These are phyloP conservation scores for Verticillium tricorpus DNA, from an alignment of 2,329 filamentous ascomycete species.

Conservation along the genomic window DNA sequence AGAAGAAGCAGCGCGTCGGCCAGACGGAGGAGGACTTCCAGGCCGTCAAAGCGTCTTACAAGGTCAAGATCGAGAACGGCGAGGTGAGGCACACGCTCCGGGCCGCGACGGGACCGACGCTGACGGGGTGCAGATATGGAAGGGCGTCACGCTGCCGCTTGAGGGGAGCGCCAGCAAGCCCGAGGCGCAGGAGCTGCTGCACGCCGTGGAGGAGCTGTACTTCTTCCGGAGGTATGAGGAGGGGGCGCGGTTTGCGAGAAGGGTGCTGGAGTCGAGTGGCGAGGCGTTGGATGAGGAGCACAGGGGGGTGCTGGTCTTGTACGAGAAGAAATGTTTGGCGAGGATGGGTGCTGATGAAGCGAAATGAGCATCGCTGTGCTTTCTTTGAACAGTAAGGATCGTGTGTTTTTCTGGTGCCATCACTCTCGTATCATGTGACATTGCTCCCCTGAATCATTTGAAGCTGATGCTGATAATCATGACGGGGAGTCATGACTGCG, in stretches of 20 bases:
- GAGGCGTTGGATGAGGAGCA: conserved; percentile 39
- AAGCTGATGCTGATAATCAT: too few relatives aligned
- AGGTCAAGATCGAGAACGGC: conserved; percentile 48
- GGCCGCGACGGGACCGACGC: neutral
- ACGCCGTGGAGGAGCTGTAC: conserved; percentile 55
- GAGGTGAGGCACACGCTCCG: conserved; percentile 34
- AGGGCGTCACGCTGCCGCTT: conserved; percentile 37
- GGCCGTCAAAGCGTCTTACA: conserved; percentile 38
- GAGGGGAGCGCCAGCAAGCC: conserved; percentile 33
- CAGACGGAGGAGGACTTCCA: conserved; percentile 49
- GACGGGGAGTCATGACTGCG: too few relatives aligned
- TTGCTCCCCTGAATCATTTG: too few relatives aligned
- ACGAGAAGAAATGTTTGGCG: conserved; percentile 35
- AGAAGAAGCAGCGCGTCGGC: conserved; percentile 24
- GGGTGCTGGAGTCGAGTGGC: conserved; percentile 25
- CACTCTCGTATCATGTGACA: too few relatives aligned
- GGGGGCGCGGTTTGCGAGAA: conserved; percentile 34
- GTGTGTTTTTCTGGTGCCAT: too few relatives aligned
- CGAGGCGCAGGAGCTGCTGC: conserved; percentile 44
- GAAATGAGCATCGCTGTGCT: neutral
- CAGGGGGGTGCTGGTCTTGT: conserved; percentile 31
- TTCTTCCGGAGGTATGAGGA: conserved; percentile 45
- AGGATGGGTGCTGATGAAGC: conserved; percentile 14
- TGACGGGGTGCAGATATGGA: conserved; percentile 32
- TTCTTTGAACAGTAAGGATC: too few relatives aligned